A percentile compares a stretch with the other conserved stretches of the same genome.
These are phyloP conservation scores for Laburnicola sp. DNA, from an alignment of 2,329 filamentous ascomycete species.

Conservation along the genomic window DNA sequence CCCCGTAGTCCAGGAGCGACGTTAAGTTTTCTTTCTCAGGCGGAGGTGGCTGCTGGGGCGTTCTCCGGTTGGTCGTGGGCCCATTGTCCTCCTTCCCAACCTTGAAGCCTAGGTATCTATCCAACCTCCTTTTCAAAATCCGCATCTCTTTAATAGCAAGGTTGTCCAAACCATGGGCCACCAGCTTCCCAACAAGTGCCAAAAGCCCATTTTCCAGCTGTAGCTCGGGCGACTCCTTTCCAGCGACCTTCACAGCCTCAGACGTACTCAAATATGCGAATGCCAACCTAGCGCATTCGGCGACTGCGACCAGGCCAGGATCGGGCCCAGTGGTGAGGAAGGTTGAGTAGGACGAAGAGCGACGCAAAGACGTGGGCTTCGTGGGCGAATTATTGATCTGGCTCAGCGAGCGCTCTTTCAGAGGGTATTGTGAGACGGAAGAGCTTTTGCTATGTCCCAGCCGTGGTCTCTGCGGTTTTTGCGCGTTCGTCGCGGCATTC, in stretches of 20 bases:
- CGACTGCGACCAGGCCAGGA: slow-evolving; percentile 54
- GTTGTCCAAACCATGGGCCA: slow-evolving; percentile 66
- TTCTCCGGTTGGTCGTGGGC: slow-evolving; percentile 12
- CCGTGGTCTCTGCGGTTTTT: slow-evolving; percentile 25
- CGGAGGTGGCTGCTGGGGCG: slow-evolving; percentile 33
- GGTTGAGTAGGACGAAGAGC: slow-evolving; percentile 45
- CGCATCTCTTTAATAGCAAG: slow-evolving; percentile 70
- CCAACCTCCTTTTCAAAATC: slow-evolving; percentile 66
- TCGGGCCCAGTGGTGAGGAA: slow-evolving; percentile 31
- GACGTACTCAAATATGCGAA: slow-evolving; percentile 66
- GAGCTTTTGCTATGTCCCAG: slow-evolving; percentile 21
- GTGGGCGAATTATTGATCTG: slow-evolving; percentile 60
- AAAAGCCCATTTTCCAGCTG: slow-evolving; percentile 76
- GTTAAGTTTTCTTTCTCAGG: slow-evolving; percentile 55
- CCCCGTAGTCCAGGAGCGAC: slow-evolving; percentile 66
- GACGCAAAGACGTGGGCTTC: slow-evolving; percentile 35
- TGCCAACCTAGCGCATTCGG: slow-evolving; percentile 70
- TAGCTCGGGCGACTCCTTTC: slow-evolving; percentile 61
- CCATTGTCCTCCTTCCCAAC: slow-evolving; percentile 6
- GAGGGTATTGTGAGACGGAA: slow-evolving; percentile 59
- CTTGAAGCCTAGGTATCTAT: slow-evolving; percentile 40
- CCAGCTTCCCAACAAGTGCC: slow-evolving; percentile 67
- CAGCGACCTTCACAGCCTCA: slow-evolving; percentile 55
- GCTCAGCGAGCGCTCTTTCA: slow-evolving; percentile 65
- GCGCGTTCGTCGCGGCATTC: slow-evolving; percentile 20